Evolutionary conservation across 2,329 filamentous ascomycete genomes (phyloP).

Genomic region (Anthostomella pinea): DNA sequence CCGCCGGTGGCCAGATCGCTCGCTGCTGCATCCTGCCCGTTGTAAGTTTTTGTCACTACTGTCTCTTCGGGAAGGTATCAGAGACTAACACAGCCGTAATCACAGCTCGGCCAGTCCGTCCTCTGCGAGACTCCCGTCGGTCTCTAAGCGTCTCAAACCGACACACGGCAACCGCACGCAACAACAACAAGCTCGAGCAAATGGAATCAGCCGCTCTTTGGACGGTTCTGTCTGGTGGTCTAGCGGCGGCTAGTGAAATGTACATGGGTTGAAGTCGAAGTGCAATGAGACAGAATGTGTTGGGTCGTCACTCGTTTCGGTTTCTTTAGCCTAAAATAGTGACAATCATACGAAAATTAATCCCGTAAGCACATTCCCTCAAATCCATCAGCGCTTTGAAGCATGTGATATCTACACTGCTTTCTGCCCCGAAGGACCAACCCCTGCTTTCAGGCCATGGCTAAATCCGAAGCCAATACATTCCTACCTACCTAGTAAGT

Average conservation of each 20-base stretch:
- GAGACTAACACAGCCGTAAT: not conserved
- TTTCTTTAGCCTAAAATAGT: too few species aligned
- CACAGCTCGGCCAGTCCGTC: constrained; percentile 29
- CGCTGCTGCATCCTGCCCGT: constrained; percentile 52
- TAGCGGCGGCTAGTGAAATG: not conserved
- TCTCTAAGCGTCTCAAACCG: constrained; percentile 16
- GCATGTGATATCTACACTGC: too few species aligned
- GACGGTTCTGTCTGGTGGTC: too few species aligned
- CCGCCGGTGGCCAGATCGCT: constrained; percentile 42
- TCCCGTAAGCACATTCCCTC: not conserved
- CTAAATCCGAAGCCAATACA: too few species aligned
- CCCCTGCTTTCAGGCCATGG: too few species aligned
- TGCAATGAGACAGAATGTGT: constrained; percentile 1
- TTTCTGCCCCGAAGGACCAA: too few species aligned
- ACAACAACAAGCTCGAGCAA: too few species aligned
- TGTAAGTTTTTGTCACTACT: constrained; percentile 28
- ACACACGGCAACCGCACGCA: too few species aligned
- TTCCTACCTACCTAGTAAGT: too few species aligned
- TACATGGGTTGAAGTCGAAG: constrained; percentile 1
- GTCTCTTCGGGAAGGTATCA: too few species aligned
- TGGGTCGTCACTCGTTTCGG: not conserved
- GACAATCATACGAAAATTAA: too few species aligned
- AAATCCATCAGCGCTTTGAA: not conserved
- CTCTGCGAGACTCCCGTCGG: constrained; percentile 34
- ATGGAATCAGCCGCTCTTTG: too few species aligned